A percentile compares a stretch with the other conserved stretches of the same genome.
Evolutionary conservation across 495 filamentous ascomycete species (phyloP).

Genomic region (Lophiotrema nucula): DNA sequence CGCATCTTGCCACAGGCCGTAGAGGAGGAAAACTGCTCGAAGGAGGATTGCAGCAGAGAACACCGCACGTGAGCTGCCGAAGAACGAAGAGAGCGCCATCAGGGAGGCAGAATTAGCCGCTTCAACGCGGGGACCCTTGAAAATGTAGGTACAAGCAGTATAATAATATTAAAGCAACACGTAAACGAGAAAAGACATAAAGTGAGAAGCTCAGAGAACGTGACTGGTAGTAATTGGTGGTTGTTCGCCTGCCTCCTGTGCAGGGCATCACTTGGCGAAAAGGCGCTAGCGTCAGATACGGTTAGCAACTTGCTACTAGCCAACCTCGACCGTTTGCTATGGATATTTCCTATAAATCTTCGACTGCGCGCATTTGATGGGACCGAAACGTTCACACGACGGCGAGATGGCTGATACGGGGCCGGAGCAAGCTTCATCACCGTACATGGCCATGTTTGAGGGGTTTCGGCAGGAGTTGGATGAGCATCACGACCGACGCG

Average conservation of each 20-base stretch:
- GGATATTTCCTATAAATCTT: too few species aligned
- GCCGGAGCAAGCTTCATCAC: slow-evolving; percentile 39
- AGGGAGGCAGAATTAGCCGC: too few species aligned
- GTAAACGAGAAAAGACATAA: too few species aligned
- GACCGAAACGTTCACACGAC: slow-evolving; percentile 29
- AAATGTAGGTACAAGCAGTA: too few species aligned
- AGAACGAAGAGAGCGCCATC: slow-evolving; percentile 29
- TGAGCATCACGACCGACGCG: slow-evolving; percentile 88
- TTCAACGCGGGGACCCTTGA: too few species aligned
- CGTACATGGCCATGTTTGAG: slow-evolving; percentile 76
- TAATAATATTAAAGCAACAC: too few species aligned
- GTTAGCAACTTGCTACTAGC: neutral
- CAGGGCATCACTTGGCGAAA: too few species aligned
- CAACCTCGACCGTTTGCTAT: slow-evolving; percentile 24
- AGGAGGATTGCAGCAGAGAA: slow-evolving; percentile 68
- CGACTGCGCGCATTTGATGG: too few species aligned
- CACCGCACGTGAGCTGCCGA: slow-evolving; percentile 42
- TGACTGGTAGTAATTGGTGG: too few species aligned
- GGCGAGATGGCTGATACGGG: slow-evolving; percentile 29
- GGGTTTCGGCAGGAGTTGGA: slow-evolving; percentile 83
- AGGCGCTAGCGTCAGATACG: neutral
- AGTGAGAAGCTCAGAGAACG: too few species aligned
- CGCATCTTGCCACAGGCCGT: slow-evolving; percentile 88
- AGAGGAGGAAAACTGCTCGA: slow-evolving; percentile 69
- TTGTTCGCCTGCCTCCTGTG: too few species aligned